Percentiles rank a stretch among this genome's conserved stretches.
Evolutionary conservation across 805 yeast genomes (phyloP).

Genomic region (Isabelozyma gotoi): DNA sequence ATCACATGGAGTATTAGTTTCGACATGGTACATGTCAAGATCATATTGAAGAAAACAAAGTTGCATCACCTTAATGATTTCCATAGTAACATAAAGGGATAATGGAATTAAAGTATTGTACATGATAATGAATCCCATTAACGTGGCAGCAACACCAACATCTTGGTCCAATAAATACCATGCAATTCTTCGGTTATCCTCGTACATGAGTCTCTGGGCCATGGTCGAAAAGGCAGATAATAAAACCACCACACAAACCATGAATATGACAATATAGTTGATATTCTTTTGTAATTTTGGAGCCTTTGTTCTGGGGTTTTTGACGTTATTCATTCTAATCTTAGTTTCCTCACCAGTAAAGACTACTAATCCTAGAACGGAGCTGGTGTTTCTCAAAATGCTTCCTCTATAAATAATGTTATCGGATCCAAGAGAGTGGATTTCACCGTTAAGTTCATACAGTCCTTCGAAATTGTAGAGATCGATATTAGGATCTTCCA

Average conservation of each 20-base stretch:
- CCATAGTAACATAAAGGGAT: constrained; percentile 94
- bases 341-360: constrained; percentile 97
- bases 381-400: constrained; percentile 77
- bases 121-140: constrained; percentile 97
- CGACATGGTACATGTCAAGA: constrained; percentile 88
- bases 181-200: constrained; percentile 35
- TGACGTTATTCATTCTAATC: constrained; percentile 90
- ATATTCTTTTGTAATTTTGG: constrained; percentile 86
- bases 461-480: constrained; percentile 90
- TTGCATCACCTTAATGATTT: constrained; percentile 88
- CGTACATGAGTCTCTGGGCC: constrained; percentile 63
- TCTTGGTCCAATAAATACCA: constrained; percentile 79
- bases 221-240: constrained; percentile 79
- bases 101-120: constrained; percentile 94
- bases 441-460: constrained; percentile 40
- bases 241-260: constrained; percentile 78
- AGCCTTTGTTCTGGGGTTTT: constrained; percentile 86
- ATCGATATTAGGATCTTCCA: constrained; percentile 92
- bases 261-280: constrained; percentile 78
- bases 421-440: constrained; percentile 68
- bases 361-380: constrained; percentile 74
- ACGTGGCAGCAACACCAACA: constrained; percentile 82
- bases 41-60: constrained; percentile 81
- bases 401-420: constrained; percentile 92
- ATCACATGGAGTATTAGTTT: constrained; percentile 86